Evolutionary conservation across 2,329 filamentous ascomycete genomes (phyloP).

Genomic region (Meredithiella fracta): DNA sequence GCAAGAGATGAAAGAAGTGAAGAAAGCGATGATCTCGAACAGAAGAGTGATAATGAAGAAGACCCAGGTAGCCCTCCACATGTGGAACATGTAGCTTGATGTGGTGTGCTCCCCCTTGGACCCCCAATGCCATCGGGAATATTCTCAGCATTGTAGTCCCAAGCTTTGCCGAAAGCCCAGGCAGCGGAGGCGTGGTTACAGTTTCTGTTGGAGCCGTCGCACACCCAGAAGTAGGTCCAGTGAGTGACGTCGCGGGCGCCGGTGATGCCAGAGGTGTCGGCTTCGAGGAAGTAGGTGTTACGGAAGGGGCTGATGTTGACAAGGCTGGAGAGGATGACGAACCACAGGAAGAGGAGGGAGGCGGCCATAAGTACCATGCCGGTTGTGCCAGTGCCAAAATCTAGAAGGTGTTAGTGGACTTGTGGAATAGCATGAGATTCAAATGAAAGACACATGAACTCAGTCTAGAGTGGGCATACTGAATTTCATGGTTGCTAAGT

Average conservation of each 20-base stretch:
- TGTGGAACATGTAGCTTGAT: conserved; percentile 52
- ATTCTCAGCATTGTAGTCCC: conserved; percentile 31
- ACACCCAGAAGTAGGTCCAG: conserved; percentile 87
- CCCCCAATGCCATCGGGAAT: conserved; percentile 33
- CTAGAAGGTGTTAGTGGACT: not conserved
- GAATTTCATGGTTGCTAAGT: conserved; percentile 2
- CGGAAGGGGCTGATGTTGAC: conserved; percentile 40
- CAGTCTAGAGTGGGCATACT: not conserved
- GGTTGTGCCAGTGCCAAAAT: conserved; percentile 1
- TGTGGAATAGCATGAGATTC: not conserved
- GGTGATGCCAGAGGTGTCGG: conserved; percentile 55
- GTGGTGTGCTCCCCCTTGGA: conserved; percentile 37
- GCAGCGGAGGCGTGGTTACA: conserved; percentile 49
- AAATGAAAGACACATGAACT: not conserved
- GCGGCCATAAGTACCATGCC: conserved; percentile 31
- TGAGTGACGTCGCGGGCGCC: conserved; percentile 52
- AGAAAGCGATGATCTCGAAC: conserved; percentile 53
- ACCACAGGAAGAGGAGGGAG: conserved; percentile 38
- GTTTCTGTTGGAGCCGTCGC: conserved; percentile 44
- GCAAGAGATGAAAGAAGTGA: conserved; percentile 51
- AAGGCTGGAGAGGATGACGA: conserved; percentile 41
- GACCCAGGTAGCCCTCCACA: conserved; percentile 85
- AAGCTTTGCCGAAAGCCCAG: conserved; percentile 56
- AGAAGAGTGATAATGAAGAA: conserved; percentile 76
- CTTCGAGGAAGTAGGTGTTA: conserved; percentile 71